Evolutionary conservation across 306 rosid species (phyloP), one percentile per base, ranked within the genome.

Genomic region (Castanea mollissima): DNA sequence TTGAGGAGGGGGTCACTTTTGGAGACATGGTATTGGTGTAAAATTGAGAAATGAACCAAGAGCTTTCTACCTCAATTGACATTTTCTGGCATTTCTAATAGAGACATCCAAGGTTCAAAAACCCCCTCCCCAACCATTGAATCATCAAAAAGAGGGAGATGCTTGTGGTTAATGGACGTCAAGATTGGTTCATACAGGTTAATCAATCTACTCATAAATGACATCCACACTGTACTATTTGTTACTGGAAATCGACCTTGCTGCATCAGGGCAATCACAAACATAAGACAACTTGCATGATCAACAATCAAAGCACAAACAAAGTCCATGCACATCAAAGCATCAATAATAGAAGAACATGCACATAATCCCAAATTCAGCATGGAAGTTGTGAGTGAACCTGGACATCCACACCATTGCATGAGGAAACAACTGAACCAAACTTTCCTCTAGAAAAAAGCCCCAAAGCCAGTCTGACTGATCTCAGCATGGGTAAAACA

Each of bases 401-500:
- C 97, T 92, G 89, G 29, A 81, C 27, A 64, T 94, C 88, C 76
- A 92, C 83, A 34, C 91, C 83, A 56, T 80, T 79, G 78, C 84
- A 77, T 32, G 80, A 62, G 79, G 86, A 84, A 84, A 91, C 79
- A 81, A 76, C 75, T 1, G 78, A 85, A 81, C 80, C 84, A 25
- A 81, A 85, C 68, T 78, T 85, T 84, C 84, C 91, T 78, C 80
- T 55, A 71, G 88, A 82, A 68, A 86, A 84, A 81, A 91, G 88
- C 84, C 84, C 85, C 89, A 94, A 82, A 74, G 83, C 80, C 82
- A 92, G 71, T 82, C 97, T 89, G 57, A 91, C 91, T 77, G 97
- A 90, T 84, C 97, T 91, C 85, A 94, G 90, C 83, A 92, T 92
- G 73, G 94, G 87, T 83, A 94, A 83, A 81, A 92, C 88, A 81